Evolutionary conservation across 441 rosid species (phyloP).

Genomic region (Heliophila coronopifolia): DNA sequence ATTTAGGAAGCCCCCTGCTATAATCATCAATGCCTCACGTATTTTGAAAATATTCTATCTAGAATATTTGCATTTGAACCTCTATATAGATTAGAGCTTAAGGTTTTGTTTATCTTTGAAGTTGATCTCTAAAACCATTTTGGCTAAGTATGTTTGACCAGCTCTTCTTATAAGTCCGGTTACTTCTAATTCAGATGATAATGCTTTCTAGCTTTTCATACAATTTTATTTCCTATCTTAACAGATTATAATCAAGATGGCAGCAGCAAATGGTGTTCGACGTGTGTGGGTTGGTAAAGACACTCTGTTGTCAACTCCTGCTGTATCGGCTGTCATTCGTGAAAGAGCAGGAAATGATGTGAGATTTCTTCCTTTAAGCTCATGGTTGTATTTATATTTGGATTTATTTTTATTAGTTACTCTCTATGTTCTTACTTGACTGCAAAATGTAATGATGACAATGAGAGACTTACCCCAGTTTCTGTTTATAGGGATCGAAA

Average conservation of each 20-base stretch:
- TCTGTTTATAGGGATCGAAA: slow-evolving; percentile 70
- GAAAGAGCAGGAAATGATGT: slow-evolving; percentile 88
- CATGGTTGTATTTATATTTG: background rate
- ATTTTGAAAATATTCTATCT: background rate
- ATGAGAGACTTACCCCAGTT: slow-evolving; percentile 20
- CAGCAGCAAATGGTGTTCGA: slow-evolving; percentile 94
- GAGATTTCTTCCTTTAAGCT: slow-evolving; percentile 34
- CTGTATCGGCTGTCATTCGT: slow-evolving; percentile 93
- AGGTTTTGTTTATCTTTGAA: slow-evolving; percentile 3
- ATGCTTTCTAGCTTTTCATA: background rate
- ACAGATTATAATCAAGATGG: slow-evolving; percentile 83
- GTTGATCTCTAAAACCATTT: background rate
- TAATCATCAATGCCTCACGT: background rate
- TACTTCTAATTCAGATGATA: background rate
- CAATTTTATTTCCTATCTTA: slow-evolving; percentile 9
- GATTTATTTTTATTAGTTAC: background rate
- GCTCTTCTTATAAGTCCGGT: background rate
- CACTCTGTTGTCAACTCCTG: slow-evolving; percentile 94
- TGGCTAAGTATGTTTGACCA: background rate
- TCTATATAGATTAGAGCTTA: background rate
- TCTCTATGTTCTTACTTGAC: background rate
- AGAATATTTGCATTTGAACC: background rate
- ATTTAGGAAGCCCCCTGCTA: background rate
- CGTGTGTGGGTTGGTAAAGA: slow-evolving; percentile 94
- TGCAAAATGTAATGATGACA: slow-evolving; percentile 7